phyloP scores from a whole-genome alignment of 2,329 filamentous ascomycete species.

The Penicillium paneum region DNA sequence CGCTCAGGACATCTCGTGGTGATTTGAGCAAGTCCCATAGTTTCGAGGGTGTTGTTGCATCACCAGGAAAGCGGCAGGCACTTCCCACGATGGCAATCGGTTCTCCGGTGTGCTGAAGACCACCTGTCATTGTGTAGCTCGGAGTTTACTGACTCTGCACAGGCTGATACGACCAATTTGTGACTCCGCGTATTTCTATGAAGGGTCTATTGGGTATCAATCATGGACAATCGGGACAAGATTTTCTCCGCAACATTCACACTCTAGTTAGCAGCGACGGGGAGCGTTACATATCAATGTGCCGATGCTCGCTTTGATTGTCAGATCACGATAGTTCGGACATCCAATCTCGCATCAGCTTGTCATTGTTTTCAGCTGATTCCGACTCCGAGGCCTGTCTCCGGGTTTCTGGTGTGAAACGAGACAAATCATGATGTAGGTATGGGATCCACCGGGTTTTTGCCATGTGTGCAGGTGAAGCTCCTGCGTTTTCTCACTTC shows the following conservation, averaged over 20 bases:
- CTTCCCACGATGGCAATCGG: conserved; percentile 30
- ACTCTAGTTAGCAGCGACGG: background rate
- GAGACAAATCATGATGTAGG: conserved; percentile 12
- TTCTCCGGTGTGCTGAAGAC: conserved; percentile 12
- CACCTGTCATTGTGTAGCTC: conserved; percentile 13
- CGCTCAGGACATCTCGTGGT: conserved; percentile 22
- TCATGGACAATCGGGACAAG: background rate
- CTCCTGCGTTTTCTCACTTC: background rate
- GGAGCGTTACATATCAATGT: conserved; percentile 12
- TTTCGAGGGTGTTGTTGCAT: conserved; percentile 22
- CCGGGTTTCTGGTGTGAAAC: background rate
- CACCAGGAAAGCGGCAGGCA: conserved; percentile 26
- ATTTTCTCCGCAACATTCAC: conserved; percentile 4
- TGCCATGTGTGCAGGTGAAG: background rate
- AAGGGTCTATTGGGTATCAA: conserved; percentile 5
- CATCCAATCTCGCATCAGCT: conserved; percentile 5
- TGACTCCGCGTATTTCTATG: conserved; percentile 3
- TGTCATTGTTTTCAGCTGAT: conserved; percentile 8
- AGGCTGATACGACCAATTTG: conserved; percentile 4
- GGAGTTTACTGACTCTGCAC: conserved; percentile 4
- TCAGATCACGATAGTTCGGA: background rate
- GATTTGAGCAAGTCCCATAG: conserved; percentile 27
- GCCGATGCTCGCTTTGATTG: background rate
- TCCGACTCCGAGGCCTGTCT: conserved; percentile 12
- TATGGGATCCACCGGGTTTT: background rate